Percentiles rank a stretch among this genome's conserved stretches.
Evolutionary conservation across 768 basidiomycete species (phyloP).

Genomic region (Phaffia australis): DNA sequence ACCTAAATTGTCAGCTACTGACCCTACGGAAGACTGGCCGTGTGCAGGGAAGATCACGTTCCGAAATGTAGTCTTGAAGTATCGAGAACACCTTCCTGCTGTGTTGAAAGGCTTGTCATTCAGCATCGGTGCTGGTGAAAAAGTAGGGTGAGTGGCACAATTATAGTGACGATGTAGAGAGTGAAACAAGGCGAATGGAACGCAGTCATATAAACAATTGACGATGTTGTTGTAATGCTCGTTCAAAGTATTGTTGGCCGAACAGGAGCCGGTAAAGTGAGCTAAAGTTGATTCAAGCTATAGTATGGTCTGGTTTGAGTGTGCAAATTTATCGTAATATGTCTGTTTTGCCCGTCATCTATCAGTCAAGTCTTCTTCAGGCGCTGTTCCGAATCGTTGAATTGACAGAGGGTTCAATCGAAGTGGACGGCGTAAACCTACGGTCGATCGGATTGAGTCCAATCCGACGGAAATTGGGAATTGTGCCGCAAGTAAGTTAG

Average conservation of each 20-base stretch:
- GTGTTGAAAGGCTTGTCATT: constrained; percentile 63
- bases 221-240: no score
- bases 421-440: constrained; percentile 73
- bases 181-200: no score
- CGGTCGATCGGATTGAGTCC: constrained; percentile 67
- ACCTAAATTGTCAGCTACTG: constrained; percentile 57
- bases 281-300: no score
- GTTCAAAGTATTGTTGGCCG: not conserved
- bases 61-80: constrained; percentile 63
- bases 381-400: constrained; percentile 63
- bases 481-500: constrained; percentile 32
- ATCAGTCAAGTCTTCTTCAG: constrained; percentile 82
- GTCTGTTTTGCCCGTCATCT: no score
- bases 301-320: no score
- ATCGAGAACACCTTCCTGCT: constrained; percentile 71
- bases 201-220: no score
- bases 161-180: no score
- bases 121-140: constrained; percentile 58
- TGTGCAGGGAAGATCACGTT: constrained; percentile 60
- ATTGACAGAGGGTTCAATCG: constrained; percentile 57
- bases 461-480: constrained; percentile 39
- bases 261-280: not conserved
- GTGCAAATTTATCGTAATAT: no score
- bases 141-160: constrained; percentile 55
- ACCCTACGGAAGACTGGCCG: constrained; percentile 63